phyloP scores from a whole-genome alignment of 768 basidiomycete genomes.

The Hemileccinum impolitum region DNA sequence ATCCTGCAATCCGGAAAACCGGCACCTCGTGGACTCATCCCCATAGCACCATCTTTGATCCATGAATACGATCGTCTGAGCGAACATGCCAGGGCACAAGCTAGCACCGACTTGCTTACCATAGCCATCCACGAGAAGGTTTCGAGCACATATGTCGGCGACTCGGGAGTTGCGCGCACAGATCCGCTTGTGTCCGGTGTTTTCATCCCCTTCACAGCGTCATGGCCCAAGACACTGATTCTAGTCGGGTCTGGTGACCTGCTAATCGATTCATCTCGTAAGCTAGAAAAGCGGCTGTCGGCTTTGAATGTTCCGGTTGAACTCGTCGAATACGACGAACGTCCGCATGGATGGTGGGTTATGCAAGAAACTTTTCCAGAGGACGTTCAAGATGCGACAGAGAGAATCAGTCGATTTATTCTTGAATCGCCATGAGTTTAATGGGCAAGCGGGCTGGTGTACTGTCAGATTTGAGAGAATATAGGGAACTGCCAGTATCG shows the following conservation, averaged over 20 bases:
- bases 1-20: slow-evolving; percentile 50
- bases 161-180: slow-evolving; percentile 1
- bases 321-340: slow-evolving; percentile 23
- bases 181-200: slow-evolving; percentile 19
- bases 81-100: slow-evolving; percentile 1
- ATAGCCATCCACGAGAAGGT: accelerated
- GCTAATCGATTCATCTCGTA: slow-evolving; percentile 8
- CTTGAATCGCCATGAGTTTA: slow-evolving; percentile 25
- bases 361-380: slow-evolving; percentile 13
- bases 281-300: slow-evolving; percentile 6
- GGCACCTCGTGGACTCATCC: slow-evolving; percentile 51
- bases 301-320: slow-evolving; percentile 7
- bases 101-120: not conserved
- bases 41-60: slow-evolving; percentile 44
- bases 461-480: too few species aligned
- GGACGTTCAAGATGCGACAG: slow-evolving; percentile 4
- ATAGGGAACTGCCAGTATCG: too few species aligned
- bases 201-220: slow-evolving; percentile 12
- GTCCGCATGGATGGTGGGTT: slow-evolving; percentile 24
- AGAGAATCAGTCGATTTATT: slow-evolving; percentile 8
- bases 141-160: slow-evolving; percentile 8
- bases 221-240: slow-evolving; percentile 25
- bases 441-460: not conserved
- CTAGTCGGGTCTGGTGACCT: slow-evolving; percentile 18
- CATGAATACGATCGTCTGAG: slow-evolving; percentile 1